phyloP scores from a whole-genome alignment of 495 filamentous ascomycete genomes.

The Talaromyces adpressus region DNA sequence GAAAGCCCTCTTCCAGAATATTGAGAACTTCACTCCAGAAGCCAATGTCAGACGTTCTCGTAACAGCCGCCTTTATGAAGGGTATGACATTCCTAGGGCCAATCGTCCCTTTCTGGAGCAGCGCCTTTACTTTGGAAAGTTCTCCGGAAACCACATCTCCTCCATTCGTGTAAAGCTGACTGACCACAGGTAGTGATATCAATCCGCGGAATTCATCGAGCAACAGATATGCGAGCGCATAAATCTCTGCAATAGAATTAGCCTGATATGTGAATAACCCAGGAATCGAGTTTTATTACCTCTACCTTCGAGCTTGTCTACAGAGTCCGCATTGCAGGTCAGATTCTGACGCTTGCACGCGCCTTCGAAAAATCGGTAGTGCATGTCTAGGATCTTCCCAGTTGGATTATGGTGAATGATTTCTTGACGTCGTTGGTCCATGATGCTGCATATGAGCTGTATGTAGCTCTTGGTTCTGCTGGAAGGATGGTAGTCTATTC shows the following conservation, averaged over 20 bases:
- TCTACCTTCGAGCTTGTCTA: background rate
- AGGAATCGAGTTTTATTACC: background rate
- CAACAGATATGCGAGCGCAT: background rate
- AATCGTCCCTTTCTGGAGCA: background rate
- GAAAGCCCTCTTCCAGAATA: background rate
- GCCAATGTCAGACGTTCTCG: background rate
- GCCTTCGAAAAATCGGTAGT: background rate
- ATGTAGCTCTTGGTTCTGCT: too few species aligned
- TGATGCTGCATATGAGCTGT: background rate
- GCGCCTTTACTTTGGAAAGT: background rate
- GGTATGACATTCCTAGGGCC: background rate
- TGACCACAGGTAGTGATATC: background rate
- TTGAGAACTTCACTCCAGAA: background rate
- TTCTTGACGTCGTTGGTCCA: background rate
- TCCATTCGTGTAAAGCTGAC: background rate
- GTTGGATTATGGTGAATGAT: background rate
- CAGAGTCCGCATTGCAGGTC: background rate
- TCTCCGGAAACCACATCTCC: background rate
- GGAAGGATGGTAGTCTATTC: too few species aligned
- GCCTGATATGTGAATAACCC: background rate
- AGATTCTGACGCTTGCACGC: background rate
- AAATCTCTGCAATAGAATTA: background rate
- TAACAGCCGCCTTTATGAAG: background rate
- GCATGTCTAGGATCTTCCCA: background rate
- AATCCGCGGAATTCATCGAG: background rate